A percentile compares a stretch with the other conserved stretches of the same genome.
Conservation (phyloP, 495 filamentous ascomycete genomes). For the Collariella sp. region DNA sequence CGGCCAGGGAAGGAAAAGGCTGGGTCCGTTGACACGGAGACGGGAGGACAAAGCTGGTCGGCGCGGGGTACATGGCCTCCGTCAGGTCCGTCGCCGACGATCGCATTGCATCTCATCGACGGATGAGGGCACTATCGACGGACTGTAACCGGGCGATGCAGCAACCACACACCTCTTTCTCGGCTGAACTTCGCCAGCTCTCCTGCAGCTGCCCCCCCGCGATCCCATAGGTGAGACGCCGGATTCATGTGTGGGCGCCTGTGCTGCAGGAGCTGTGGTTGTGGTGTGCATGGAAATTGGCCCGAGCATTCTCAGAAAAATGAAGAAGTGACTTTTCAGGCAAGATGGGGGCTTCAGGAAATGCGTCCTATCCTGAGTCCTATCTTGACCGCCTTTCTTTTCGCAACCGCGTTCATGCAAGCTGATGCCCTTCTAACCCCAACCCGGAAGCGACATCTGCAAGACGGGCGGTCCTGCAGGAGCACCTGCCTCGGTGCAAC, state of each 20-base stretch:
- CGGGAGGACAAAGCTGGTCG: neutral
- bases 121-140: neutral
- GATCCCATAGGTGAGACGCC: constrained; percentile 4
- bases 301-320: neutral
- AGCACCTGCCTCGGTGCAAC: neutral
- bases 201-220: neutral
- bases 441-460: constrained; percentile 11
- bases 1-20: neutral
- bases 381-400: constrained; percentile 28
- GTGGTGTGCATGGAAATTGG: constrained; percentile 4
- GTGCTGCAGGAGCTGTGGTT: constrained; percentile 17
- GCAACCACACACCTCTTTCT: neutral
- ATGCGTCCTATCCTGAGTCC: neutral
- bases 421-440: constrained; percentile 9
- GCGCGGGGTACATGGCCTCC: neutral
- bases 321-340: neutral
- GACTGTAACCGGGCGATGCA: neutral
- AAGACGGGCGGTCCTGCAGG: constrained; percentile 3
- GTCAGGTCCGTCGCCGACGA: neutral
- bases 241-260: constrained; percentile 11
- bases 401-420: neutral
- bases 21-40: neutral
- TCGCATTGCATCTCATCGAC: neutral
- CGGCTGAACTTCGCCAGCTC: neutral
- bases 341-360: no score